Evolutionary conservation across 345 rosid species (phyloP).

Genomic region (Gossypioides kirkii): DNA sequence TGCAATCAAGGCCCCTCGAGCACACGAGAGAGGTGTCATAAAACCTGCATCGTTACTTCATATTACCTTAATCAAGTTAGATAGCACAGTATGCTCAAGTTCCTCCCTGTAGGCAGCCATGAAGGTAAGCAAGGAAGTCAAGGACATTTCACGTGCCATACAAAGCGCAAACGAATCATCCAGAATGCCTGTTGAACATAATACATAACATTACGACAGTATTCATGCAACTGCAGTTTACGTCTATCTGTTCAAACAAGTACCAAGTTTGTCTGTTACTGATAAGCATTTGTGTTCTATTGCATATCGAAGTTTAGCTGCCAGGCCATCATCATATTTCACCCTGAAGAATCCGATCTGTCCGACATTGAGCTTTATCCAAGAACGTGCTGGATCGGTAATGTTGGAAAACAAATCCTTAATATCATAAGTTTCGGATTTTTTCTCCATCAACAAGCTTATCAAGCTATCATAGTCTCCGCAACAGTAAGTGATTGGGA

Average conservation of each 20-base stretch:
- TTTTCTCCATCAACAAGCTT: constrained; percentile 65
- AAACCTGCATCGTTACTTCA: background rate
- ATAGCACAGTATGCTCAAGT: constrained; percentile 66
- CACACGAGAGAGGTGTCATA: background rate
- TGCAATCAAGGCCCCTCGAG: no score
- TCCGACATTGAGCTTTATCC: constrained; percentile 79
- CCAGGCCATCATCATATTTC: constrained; percentile 76
- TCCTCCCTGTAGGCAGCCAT: constrained; percentile 75
- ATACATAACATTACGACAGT: background rate
- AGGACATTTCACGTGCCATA: constrained; percentile 79
- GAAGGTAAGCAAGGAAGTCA: constrained; percentile 74
- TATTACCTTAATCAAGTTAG: constrained; percentile 73
- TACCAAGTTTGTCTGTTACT: constrained; percentile 80
- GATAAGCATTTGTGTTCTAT: constrained; percentile 59
- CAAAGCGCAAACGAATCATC: constrained; percentile 88
- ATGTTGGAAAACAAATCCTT: constrained; percentile 22
- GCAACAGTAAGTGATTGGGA: constrained; percentile 72
- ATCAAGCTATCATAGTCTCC: constrained; percentile 59
- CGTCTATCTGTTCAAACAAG: background rate
- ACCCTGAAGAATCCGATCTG: constrained; percentile 90
- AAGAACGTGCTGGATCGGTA: constrained; percentile 25
- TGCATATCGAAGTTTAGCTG: constrained; percentile 64
- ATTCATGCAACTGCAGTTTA: background rate
- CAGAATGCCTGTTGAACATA: constrained; percentile 59
- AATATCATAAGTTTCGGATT: constrained; percentile 44